phyloP scores from a whole-genome alignment of 495 filamentous ascomycete genomes.

The Aspergillus indologenus region DNA sequence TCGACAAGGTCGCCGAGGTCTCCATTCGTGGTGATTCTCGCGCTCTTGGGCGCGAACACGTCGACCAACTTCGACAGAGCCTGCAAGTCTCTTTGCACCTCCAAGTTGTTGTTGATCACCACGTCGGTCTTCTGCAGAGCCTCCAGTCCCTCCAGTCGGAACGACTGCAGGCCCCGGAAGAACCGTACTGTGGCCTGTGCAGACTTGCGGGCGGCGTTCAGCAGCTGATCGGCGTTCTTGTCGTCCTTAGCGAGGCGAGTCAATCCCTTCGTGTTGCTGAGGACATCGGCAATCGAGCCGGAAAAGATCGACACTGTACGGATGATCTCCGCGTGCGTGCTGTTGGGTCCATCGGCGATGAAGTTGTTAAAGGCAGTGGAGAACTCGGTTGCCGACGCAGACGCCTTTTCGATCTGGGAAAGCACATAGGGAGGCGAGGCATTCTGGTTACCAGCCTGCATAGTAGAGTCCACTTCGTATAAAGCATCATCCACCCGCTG shows the following conservation, averaged over 20 bases:
- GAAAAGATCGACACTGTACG: slow-evolving; percentile 87
- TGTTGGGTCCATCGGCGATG: slow-evolving; percentile 94
- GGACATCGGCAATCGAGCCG: slow-evolving; percentile 86
- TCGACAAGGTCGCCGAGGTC: slow-evolving; percentile 94
- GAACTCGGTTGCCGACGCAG: slow-evolving; percentile 91
- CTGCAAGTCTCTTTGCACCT: slow-evolving; percentile 88
- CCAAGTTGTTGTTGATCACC: slow-evolving; percentile 93
- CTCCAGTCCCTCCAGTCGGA: slow-evolving; percentile 85
- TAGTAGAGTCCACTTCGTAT: slow-evolving; percentile 94
- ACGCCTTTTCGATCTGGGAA: slow-evolving; percentile 95
- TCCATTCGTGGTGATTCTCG: slow-evolving; percentile 73
- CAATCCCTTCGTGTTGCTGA: slow-evolving; percentile 93
- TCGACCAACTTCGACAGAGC: slow-evolving; percentile 89
- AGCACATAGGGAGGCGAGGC: slow-evolving; percentile 94
- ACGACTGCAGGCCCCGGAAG: slow-evolving; percentile 91
- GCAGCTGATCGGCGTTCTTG: slow-evolving; percentile 81
- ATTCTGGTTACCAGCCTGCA: slow-evolving; percentile 98
- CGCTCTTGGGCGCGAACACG: slow-evolving; percentile 79
- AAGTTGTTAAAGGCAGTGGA: slow-evolving; percentile 97
- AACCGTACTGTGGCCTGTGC: slow-evolving; percentile 89
- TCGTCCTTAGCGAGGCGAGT: slow-evolving; percentile 93
- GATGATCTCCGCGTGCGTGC: slow-evolving; percentile 86
- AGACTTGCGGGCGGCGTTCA: slow-evolving; percentile 76
- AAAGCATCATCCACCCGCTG: slow-evolving; percentile 93
- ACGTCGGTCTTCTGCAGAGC: slow-evolving; percentile 87